Conservation (phyloP, 345 rosid species). For the Syzygium aqueum region DNA sequence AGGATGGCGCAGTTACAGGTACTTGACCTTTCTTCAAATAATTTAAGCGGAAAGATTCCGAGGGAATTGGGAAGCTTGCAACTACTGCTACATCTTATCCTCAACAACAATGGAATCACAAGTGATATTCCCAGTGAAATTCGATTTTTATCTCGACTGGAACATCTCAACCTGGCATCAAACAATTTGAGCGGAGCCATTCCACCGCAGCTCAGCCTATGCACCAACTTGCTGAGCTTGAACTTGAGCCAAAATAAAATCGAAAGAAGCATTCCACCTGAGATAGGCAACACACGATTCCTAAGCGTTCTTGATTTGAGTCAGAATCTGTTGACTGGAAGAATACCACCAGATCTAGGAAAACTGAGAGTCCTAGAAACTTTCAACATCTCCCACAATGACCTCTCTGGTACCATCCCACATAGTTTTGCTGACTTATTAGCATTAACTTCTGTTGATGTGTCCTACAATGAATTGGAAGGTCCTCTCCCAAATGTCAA, state of each 20-base stretch:
- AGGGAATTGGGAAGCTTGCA: background rate
- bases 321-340: slow-evolving; percentile 3
- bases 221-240: slow-evolving; percentile 1
- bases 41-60: background rate
- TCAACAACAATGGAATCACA: background rate
- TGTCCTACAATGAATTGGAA: slow-evolving; percentile 6
- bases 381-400: slow-evolving; percentile 15
- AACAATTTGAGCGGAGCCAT: slow-evolving; percentile 3
- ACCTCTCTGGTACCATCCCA: slow-evolving; percentile 13
- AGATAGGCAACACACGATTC: background rate
- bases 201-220: background rate
- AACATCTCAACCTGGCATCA: background rate
- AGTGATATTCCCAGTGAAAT: slow-evolving; percentile 3
- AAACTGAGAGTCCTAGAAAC: slow-evolving; percentile 1
- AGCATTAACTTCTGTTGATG: slow-evolving; percentile 3
- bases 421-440: background rate
- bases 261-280: background rate
- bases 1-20: background rate
- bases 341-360: slow-evolving; percentile 4
- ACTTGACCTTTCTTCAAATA: background rate
- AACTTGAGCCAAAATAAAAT: slow-evolving; percentile 8
- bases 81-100: background rate
- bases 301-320: slow-evolving; percentile 10
- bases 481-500: background rate
- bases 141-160: background rate